A percentile compares a stretch with the other conserved stretches of the same genome.
phyloP scores from a whole-genome alignment of 345 rosid species.

The Trapa incisa region DNA sequence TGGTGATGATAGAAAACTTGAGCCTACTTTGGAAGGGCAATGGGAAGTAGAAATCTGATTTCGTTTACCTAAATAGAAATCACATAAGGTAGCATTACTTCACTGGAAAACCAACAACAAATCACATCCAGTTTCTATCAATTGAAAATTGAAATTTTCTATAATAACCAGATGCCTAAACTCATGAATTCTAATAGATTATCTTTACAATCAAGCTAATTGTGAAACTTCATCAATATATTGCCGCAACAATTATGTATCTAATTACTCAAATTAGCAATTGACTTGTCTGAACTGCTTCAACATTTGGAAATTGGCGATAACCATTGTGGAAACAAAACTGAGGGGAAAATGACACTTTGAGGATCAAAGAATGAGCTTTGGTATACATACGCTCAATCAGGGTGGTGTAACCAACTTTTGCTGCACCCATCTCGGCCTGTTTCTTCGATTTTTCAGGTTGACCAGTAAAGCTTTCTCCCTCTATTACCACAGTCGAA shows the following conservation, averaged over 20 bases:
- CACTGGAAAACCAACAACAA: neutral
- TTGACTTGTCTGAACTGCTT: neutral
- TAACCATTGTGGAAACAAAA: neutral
- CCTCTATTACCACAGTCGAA: constrained; percentile 26
- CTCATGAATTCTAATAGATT: neutral
- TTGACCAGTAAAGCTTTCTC: constrained; percentile 19
- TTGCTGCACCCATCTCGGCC: constrained; percentile 37
- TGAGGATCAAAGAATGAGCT: neutral
- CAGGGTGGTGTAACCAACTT: constrained; percentile 19
- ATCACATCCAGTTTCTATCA: neutral
- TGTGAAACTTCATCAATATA: neutral
- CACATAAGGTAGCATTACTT: neutral
- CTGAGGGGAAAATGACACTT: neutral
- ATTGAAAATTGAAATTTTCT: neutral
- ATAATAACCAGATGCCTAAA: neutral
- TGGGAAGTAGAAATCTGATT: neutral
- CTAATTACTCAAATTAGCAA: neutral
- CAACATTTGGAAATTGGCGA: neutral
- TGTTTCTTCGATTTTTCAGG: constrained; percentile 26
- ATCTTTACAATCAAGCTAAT: neutral
- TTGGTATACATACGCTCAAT: constrained; percentile 16
- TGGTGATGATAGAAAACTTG: neutral
- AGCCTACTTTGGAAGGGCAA: neutral
- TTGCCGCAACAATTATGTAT: neutral
- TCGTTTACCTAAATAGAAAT: constrained; percentile 6